Conservation (phyloP, 2,329 filamentous ascomycete species). For the Ophiostoma fasciatum region DNA sequence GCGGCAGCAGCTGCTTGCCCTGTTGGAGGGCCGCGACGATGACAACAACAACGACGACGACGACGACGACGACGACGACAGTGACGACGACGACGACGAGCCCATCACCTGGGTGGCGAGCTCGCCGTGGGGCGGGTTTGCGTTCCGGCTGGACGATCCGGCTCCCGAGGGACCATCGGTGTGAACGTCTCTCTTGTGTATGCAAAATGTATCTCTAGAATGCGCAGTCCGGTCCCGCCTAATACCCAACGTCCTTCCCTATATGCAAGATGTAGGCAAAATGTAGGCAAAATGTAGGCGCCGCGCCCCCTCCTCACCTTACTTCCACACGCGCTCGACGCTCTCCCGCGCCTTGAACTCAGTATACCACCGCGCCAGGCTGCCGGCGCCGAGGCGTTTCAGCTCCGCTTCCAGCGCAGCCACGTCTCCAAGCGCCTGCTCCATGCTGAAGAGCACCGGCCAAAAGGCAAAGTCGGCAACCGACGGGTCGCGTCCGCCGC, state of each 20-base stretch:
- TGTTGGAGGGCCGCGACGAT: conserved; percentile 24
- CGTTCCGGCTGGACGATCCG: conserved; percentile 3
- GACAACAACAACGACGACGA: conserved; percentile 15
- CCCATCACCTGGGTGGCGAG: conserved; percentile 29
- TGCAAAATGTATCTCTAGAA: no score
- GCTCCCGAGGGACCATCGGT: not conserved
- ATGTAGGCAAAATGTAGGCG: no score
- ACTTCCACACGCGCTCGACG: no score
- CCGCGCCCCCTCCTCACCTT: no score
- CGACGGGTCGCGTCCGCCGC: conserved; percentile 22
- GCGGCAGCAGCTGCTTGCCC: conserved; percentile 28
- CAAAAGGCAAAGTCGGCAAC: conserved; percentile 43
- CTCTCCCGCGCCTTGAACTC: conserved; percentile 1
- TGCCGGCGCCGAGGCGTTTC: conserved; percentile 12
- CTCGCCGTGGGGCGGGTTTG: conserved; percentile 35
- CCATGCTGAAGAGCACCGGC: conserved; percentile 36
- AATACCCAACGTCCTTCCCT: no score
- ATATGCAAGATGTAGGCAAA: no score
- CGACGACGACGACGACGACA: not conserved
- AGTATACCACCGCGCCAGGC: conserved; percentile 23
- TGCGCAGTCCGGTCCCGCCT: no score
- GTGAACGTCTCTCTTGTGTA: no score
- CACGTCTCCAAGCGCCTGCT: conserved; percentile 19
- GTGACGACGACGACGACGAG: conserved; percentile 12
- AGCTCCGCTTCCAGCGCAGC: conserved; percentile 15